Evolutionary conservation across 805 yeast genomes (phyloP), one percentile per base, ranked within the genome.

Genomic region (Wickerhamomyces kurtzmanii): DNA sequence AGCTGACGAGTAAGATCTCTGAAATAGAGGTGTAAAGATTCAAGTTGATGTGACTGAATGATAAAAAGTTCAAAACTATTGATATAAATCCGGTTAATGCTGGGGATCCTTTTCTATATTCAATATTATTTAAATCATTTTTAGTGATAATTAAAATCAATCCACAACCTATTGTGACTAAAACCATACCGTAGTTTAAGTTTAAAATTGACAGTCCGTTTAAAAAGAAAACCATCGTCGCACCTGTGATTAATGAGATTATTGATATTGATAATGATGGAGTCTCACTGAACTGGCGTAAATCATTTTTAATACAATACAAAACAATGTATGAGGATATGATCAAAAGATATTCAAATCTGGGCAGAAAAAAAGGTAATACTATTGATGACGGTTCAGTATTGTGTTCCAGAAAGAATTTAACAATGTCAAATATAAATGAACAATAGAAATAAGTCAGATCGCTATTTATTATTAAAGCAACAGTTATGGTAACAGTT

Each of bases 11-110:
- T 0, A 32, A 8, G 5, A 44, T 24, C 22, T 44, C 45, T 6
- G 32, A 31, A 7, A 28, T 8, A 6, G 43, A 17, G 6, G 29
- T 5, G 12, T 24, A 24, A 29, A 38, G 15, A 9, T 27, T 24
- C 4, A 27, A 22, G 15, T 31, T 39, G 15, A 32, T 28, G 7
- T 42, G 32, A 26, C 50, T 50, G 27, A 56, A 47, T 2, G 65
- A 56, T 29, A 58, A 31, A 20, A 48, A 46, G 23, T 57, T 57
- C 29, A 60, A 31, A 11, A 53, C 26, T 3, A 56, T 37, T 3
- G 64, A 43, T 31, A 56, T 43, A 2, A 45, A 10, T 3, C 64
- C 62, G 18, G 42, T 32, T 3, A 41, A 22, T 0, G 46, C 34
- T 9, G 41, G 37, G 2, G 42, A 29, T 0, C 49, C 48, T 22